phyloP scores from a whole-genome alignment of 192 early-diverging fungal species.

The Backusella morwellensis region DNA sequence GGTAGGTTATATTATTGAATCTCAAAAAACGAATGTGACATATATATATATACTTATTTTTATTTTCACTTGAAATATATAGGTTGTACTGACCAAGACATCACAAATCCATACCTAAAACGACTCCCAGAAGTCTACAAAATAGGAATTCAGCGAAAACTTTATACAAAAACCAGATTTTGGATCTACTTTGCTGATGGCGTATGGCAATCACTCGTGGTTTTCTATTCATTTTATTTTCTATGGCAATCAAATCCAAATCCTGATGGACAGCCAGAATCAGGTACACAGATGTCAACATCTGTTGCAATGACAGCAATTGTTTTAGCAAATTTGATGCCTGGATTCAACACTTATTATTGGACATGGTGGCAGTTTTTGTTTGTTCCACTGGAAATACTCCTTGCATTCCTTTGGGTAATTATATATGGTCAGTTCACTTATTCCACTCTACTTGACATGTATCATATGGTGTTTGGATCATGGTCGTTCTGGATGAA shows the following conservation, averaged over 20 bases:
- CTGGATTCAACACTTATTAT: conserved; percentile 74
- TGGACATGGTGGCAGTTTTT: conserved; percentile 82
- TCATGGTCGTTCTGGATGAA: conserved; percentile 75
- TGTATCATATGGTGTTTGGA: conserved; percentile 61
- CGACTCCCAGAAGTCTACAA: conserved; percentile 69
- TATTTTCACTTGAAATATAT: neutral
- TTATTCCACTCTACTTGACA: conserved; percentile 65
- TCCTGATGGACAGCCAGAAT: conserved; percentile 49
- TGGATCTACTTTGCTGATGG: conserved; percentile 87
- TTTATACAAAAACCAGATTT: conserved; percentile 84
- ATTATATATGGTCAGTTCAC: conserved; percentile 59
- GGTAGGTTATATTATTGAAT: conserved; percentile 32
- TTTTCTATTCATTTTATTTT: conserved; percentile 75
- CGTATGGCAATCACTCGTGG: conserved; percentile 89
- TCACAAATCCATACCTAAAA: conserved; percentile 54
- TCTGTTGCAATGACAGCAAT: conserved; percentile 78
- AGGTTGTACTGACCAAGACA: conserved; percentile 71
- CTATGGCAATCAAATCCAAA: conserved; percentile 55
- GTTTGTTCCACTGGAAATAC: conserved; percentile 63
- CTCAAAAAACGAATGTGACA: neutral
- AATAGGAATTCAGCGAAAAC: conserved; percentile 80
- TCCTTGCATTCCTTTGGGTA: conserved; percentile 67
- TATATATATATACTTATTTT: conserved; percentile 10
- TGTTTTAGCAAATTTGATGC: conserved; percentile 77
- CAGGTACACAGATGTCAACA: conserved; percentile 72